phyloP scores from a whole-genome alignment of 164 flowering plant genomes.

The Akebia trifoliata region DNA sequence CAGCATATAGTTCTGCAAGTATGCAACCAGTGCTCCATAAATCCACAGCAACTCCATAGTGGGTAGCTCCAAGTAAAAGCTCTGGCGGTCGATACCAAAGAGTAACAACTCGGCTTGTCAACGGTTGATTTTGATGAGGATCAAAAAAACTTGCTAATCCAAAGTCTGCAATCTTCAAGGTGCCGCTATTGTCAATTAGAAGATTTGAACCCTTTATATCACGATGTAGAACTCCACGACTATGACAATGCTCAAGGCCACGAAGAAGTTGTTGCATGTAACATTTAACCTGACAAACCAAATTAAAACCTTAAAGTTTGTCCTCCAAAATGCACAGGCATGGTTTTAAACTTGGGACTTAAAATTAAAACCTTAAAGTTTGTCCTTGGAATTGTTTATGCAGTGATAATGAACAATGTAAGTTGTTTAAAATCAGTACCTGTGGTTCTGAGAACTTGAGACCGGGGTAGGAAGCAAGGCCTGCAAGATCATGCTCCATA shows the following conservation, averaged over 20 bases:
- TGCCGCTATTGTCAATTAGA: slow-evolving; percentile 84
- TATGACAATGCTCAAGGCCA: slow-evolving; percentile 96
- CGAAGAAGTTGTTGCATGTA: slow-evolving; percentile 87
- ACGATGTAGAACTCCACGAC: slow-evolving; percentile 82
- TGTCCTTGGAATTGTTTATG: not conserved
- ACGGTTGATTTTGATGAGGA: slow-evolving; percentile 62
- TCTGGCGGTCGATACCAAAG: slow-evolving; percentile 99
- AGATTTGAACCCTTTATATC: slow-evolving; percentile 97
- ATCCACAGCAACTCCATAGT: slow-evolving; percentile 92
- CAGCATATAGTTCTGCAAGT: slow-evolving; percentile 92
- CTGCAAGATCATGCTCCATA: slow-evolving; percentile 96
- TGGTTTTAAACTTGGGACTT: not conserved
- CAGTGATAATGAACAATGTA: not conserved
- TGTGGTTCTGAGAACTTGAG: slow-evolving; percentile 83
- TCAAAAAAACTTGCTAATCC: slow-evolving; percentile 84
- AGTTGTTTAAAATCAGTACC: slow-evolving; percentile 40
- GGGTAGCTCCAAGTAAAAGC: slow-evolving; percentile 89
- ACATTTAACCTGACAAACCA: slow-evolving; percentile 70
- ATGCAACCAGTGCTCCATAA: slow-evolving; percentile 99
- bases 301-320: slow-evolving; percentile 2
- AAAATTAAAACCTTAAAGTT: not conserved
- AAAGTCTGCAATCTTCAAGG: slow-evolving; percentile 91
- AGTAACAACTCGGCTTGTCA: slow-evolving; percentile 96
- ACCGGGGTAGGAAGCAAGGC: slow-evolving; percentile 75
- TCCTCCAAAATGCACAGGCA: not conserved